phyloP scores from a whole-genome alignment of 2,329 filamentous ascomycete species.

The Claviceps monticola region DNA sequence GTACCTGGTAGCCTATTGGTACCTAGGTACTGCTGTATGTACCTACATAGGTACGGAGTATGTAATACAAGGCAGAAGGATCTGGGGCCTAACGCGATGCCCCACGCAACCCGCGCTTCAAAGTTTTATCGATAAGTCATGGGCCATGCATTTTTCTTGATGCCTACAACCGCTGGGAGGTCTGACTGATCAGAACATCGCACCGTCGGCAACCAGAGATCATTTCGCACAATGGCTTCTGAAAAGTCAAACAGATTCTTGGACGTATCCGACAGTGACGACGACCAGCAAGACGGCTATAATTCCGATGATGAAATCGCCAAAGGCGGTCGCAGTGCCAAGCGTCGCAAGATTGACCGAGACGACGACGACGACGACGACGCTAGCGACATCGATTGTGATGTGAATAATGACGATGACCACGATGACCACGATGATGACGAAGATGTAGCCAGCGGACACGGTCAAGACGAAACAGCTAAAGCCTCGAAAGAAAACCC shows the following conservation, averaged over 20 bases:
- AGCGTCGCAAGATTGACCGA: slow-evolving; percentile 43
- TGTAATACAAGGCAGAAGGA: no score
- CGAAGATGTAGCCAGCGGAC: background rate
- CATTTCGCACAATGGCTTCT: slow-evolving; percentile 37
- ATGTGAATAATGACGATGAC: slow-evolving; percentile 16
- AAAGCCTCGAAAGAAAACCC: slow-evolving; percentile 12
- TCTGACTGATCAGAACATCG: background rate
- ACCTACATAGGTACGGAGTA: no score
- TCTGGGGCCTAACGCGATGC: no score
- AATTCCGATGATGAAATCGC: slow-evolving; percentile 56
- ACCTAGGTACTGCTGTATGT: no score
- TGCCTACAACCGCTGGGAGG: no score
- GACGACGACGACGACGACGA: slow-evolving; percentile 27
- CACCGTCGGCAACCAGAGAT: background rate
- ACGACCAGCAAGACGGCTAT: slow-evolving; percentile 44
- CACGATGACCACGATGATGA: slow-evolving; percentile 5
- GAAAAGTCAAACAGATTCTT: slow-evolving; percentile 63
- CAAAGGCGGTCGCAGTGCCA: slow-evolving; percentile 48
- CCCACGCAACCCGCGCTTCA: no score
- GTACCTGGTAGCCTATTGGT: no score
- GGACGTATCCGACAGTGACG: slow-evolving; percentile 43
- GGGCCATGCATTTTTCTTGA: no score
- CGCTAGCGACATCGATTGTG: slow-evolving; percentile 20
- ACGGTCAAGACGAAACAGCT: slow-evolving; percentile 1
- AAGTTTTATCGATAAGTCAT: no score